Conservation (phyloP, 2,329 filamentous ascomycete species). For the Malbranchea cinnamomea region DNA sequence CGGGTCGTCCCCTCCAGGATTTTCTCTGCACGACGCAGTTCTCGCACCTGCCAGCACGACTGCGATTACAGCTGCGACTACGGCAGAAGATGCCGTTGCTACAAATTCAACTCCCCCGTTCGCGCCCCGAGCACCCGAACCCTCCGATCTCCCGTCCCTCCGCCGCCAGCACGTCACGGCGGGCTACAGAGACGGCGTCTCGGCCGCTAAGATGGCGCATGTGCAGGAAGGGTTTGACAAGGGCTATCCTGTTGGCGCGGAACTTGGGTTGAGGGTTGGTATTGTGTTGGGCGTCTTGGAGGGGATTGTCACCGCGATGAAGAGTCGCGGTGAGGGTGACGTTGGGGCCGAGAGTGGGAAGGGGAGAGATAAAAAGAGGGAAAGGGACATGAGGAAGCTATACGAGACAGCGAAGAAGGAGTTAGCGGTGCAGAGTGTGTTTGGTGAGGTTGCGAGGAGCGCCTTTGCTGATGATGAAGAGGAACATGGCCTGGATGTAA, state of each 20-base stretch:
- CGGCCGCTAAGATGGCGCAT: constrained; percentile 55
- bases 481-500: constrained; percentile 3
- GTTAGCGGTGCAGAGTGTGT: constrained; percentile 9
- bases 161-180: constrained; percentile 64
- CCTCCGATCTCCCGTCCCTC: constrained; percentile 60
- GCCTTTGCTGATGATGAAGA: constrained; percentile 1
- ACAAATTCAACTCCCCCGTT: background rate
- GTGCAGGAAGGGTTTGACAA: constrained; percentile 87
- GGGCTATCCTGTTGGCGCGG: constrained; percentile 71
- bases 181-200: constrained; percentile 81
- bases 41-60: background rate
- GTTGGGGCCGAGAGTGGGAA: constrained; percentile 4
- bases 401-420: constrained; percentile 9
- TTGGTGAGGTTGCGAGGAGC: constrained; percentile 5
- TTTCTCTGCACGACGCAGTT: background rate
- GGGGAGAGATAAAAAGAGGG: constrained; percentile 5
- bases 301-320: constrained; percentile 37
- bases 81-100: too few relatives aligned
- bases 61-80: background rate
- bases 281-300: constrained; percentile 64
- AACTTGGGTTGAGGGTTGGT: constrained; percentile 60
- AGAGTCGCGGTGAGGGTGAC: constrained; percentile 8
- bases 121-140: constrained; percentile 16
- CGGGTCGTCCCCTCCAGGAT: constrained; percentile 22
- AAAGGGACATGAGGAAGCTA: constrained; percentile 18